Evolutionary conservation across 306 rosid species (phyloP).

Genomic region (Begonia loranthoides): DNA sequence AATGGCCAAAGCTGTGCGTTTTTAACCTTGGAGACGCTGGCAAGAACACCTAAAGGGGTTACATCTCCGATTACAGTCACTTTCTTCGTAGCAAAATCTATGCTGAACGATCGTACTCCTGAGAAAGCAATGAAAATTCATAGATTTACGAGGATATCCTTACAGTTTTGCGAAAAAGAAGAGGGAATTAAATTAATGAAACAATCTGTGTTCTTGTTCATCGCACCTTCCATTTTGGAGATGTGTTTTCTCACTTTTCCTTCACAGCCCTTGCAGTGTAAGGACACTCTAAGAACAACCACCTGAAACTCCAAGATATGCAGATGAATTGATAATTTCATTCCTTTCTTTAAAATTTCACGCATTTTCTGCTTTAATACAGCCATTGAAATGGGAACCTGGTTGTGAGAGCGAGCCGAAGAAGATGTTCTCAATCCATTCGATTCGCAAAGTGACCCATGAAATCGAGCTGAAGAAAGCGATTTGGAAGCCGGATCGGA

Average conservation of each 20-base stretch:
- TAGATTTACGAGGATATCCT: not conserved
- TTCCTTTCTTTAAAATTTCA: no score
- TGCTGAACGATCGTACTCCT: conserved; percentile 79
- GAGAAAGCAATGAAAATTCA: not conserved
- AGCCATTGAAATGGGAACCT: conserved; percentile 18
- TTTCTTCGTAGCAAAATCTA: conserved; percentile 54
- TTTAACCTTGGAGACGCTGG: conserved; percentile 70
- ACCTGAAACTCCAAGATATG: conserved; percentile 20
- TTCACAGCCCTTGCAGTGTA: conserved; percentile 88
- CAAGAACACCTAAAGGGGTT: conserved; percentile 49
- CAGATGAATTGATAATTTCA: not conserved
- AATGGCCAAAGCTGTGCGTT: conserved; percentile 65
- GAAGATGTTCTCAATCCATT: conserved; percentile 8
- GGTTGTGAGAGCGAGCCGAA: conserved; percentile 15
- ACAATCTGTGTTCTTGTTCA: no score
- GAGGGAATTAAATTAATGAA: not conserved
- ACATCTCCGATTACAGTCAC: conserved; percentile 66
- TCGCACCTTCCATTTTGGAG: conserved; percentile 76
- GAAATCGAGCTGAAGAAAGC: conserved; percentile 5
- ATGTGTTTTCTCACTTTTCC: conserved; percentile 72
- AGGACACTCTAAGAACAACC: conserved; percentile 66
- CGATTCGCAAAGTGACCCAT: not conserved
- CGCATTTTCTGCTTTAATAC: not conserved
- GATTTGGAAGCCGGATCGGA: conserved; percentile 3
- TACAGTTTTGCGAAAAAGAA: no score